A percentile compares a stretch with the other conserved stretches of the same genome.
phyloP scores from a whole-genome alignment of 2,329 filamentous ascomycete genomes.

The Cercospora zeina region DNA sequence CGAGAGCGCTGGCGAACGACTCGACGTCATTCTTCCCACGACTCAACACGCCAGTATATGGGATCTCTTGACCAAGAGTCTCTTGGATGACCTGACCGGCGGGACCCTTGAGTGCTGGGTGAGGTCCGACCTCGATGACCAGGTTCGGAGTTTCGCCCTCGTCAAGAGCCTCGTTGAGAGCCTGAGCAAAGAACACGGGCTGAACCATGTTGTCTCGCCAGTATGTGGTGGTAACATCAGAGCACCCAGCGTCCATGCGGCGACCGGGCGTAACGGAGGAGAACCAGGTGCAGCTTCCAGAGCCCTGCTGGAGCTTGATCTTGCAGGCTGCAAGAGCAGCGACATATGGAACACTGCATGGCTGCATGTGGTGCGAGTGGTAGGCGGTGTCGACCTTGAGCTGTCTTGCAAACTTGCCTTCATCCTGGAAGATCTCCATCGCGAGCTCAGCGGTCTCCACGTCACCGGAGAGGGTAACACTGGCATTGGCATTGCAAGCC shows the following conservation, averaged over 20 bases:
- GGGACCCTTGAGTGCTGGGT: slow-evolving; percentile 48
- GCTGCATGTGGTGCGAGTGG: slow-evolving; percentile 44
- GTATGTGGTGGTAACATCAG: slow-evolving; percentile 40
- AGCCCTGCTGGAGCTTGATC: background rate
- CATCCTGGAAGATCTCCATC: slow-evolving; percentile 35
- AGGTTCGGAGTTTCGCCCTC: slow-evolving; percentile 35
- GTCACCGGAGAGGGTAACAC: slow-evolving; percentile 50
- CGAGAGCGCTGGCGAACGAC: slow-evolving; percentile 16
- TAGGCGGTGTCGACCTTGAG: slow-evolving; percentile 48
- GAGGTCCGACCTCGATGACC: slow-evolving; percentile 50
- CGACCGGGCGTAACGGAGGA: background rate
- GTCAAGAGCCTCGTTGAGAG: slow-evolving; percentile 33
- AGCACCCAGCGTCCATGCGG: background rate
- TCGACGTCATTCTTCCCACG: slow-evolving; percentile 30
- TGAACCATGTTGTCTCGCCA: slow-evolving; percentile 51
- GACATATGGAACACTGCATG: background rate
- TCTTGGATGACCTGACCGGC: slow-evolving; percentile 33
- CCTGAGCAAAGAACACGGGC: slow-evolving; percentile 50
- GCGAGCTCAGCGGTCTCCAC: slow-evolving; percentile 40
- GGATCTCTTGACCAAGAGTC: background rate
- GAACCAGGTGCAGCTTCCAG: background rate
- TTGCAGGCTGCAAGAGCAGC: background rate
- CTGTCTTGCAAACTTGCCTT: slow-evolving; percentile 43
- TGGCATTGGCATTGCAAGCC: slow-evolving; percentile 30
- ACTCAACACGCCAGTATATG: slow-evolving; percentile 24